Base-by-base conservation (phyloP, 2,329 filamentous ascomycete genomes). In the Penicillium aurantiogriseum region DNA sequence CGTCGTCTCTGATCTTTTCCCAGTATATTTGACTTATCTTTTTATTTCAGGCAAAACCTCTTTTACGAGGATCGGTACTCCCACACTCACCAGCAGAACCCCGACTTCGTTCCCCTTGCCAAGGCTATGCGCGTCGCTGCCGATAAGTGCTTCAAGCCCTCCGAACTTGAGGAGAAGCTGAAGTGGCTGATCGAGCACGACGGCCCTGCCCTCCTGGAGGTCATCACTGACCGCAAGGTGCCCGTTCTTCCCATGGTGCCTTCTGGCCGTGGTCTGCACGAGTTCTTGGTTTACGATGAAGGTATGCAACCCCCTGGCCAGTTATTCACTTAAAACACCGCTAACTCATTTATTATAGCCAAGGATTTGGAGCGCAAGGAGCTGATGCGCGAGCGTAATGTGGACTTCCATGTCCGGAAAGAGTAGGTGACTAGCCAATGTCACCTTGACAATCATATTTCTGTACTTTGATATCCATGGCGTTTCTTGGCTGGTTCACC, bases 221-320 rank as follows among this genome's bases (percentile, higher is more conserved):
- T 99, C 53, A 83, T 96, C 51, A 94, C 91, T 4, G 94, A 97
- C 76, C 84, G 85, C 73, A 88, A 80, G 71, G 78, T 79, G 27
- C 93, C 93, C 46, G 93, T 99, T n/a, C 80, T 97, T 70, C 94
- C 94, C 38, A 97, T 97, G 94, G 94, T 99, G 46, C 93, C 93
- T 4, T 88, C 86, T 39, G 94, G 94, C 38, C 88, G 85, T 61
- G 93, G 83, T 58, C 82, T 99, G 69, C 91, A 97, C 73, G 94
- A 97, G 77, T 97, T 97, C 79, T 82, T 97, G 72, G 84, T 92
- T 19, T 96, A 91, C 77, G 91, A 96, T 74, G 83, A 86, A 79
- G 84, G 86, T 88, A 82, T 76, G 86, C 33, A 19, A 38, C 11
- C 57, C 53, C 9, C 44, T 39, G 17, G 50, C 52, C 9, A 58